phyloP scores from a whole-genome alignment of 2,329 filamentous ascomycete genomes.

The Rhexocercosporidium sp. region DNA sequence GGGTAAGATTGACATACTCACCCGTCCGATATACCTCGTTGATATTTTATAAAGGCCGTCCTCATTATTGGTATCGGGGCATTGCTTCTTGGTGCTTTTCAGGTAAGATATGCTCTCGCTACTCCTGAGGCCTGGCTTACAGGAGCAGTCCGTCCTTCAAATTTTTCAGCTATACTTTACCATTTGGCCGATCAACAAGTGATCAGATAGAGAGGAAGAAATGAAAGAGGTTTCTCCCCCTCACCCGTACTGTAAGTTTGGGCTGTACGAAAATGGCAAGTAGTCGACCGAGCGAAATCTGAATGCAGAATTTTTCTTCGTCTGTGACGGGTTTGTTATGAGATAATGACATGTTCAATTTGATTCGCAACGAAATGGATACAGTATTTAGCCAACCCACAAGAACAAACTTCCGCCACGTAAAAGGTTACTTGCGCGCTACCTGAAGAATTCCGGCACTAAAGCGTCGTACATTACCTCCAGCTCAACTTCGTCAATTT shows the following conservation, averaged over 20 bases:
- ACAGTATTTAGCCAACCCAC: too few relatives aligned
- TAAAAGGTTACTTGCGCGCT: too few relatives aligned
- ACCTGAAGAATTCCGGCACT: conserved; percentile 32
- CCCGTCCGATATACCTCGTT: not conserved
- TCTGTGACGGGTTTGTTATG: not conserved
- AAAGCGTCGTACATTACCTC: conserved; percentile 30
- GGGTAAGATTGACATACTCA: conserved; percentile 8
- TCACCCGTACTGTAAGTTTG: not conserved
- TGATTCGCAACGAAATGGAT: not conserved
- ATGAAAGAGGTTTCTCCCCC: not conserved
- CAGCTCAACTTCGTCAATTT: conserved; percentile 19
- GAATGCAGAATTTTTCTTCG: not conserved
- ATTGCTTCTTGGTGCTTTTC: not conserved
- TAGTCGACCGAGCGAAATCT: too few relatives aligned
- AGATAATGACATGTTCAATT: not conserved
- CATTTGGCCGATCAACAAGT: not conserved
- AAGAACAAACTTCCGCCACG: too few relatives aligned
- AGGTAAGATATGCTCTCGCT: not conserved
- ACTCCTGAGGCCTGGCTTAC: not conserved
- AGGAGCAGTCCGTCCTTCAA: not conserved
- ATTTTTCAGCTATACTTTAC: not conserved
- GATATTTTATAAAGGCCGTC: not conserved
- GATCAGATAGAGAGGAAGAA: not conserved
- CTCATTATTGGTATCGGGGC: not conserved
- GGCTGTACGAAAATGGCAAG: too few relatives aligned